A percentile compares a stretch with the other conserved stretches of the same genome.
Evolutionary conservation across 768 basidiomycete genomes (phyloP).

Genomic region (Pleurotus cornucopiae): DNA sequence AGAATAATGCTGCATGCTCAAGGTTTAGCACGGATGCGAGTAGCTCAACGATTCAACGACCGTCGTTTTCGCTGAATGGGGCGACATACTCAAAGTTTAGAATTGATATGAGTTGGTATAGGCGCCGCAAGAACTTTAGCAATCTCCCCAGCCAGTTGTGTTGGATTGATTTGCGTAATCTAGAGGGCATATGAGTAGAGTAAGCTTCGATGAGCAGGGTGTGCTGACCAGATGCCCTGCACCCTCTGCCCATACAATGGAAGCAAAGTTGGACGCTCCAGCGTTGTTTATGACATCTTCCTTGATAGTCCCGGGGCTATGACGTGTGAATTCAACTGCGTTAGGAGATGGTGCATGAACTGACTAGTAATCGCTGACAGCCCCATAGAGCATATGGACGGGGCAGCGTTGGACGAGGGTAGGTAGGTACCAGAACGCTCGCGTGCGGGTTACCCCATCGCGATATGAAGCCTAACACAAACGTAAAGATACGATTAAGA

Average conservation of each 20-base stretch:
- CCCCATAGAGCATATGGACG: conserved; percentile 44
- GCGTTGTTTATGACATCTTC: conserved; percentile 29
- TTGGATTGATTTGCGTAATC: conserved; percentile 3
- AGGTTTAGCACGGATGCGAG: too few relatives aligned
- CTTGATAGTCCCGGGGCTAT: conserved; percentile 29
- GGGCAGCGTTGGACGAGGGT: conserved; percentile 28
- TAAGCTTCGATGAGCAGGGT: background rate
- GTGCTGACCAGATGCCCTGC: conserved; percentile 38
- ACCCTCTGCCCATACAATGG: conserved; percentile 30
- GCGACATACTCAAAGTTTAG: too few relatives aligned
- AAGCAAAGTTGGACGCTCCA: conserved; percentile 30
- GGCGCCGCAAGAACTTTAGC: background rate
- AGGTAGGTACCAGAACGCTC: conserved; percentile 29
- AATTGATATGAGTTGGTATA: background rate
- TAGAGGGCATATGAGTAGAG: background rate
- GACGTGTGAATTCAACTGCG: background rate
- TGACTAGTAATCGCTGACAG: conserved; percentile 31
- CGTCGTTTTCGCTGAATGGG: too few relatives aligned
- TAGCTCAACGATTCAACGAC: too few relatives aligned
- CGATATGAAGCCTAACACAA: conserved; percentile 33
- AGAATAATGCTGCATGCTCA: too few relatives aligned
- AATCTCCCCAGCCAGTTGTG: background rate
- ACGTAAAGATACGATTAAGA: background rate
- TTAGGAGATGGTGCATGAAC: conserved; percentile 22
- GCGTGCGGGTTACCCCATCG: conserved; percentile 27